Base-by-base conservation (phyloP, 257 asterid genomes). In the Cordia subcordata region DNA sequence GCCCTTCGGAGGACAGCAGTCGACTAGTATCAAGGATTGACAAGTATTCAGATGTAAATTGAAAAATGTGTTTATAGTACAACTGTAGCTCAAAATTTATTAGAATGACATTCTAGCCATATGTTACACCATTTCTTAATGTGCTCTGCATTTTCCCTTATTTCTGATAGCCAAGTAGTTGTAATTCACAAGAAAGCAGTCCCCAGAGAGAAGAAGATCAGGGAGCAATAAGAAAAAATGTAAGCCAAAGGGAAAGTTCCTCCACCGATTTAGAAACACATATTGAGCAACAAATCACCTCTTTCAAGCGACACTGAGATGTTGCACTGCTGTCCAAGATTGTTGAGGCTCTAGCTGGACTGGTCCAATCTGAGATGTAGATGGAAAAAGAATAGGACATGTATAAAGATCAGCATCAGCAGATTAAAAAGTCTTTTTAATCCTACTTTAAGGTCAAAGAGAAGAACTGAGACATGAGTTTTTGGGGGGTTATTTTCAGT, bases 271-370 rank as follows among this genome's bases (percentile, higher is more conserved):
- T 46, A 57, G 47, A 62, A 47, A 44, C 55, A 42, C 55, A 52
- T 53, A 12, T 22, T 57, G 6, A 12, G 44, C 57, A 53, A 64
- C 58, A 17, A 22, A 13, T 33, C 81, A 27, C 69, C 58, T 52
- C 62, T 42, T 55, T 82, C 80, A 85, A 62, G 75, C 78, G 62
- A 91, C 70, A 72, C 79, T 76, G 53, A 91, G 57, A 18, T 76
- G 81, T 65, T 91, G 98, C 62, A 58, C 58, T 5, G 98, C 96
- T 8, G 86, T 88, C 98, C 98, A 91, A 20, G 94, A 79, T 75
- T 85, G 81, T 14, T 64, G 64, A 27, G 95, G 96, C 65, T 79
- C 79, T 42, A 93, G 77, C 76, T 81, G 73, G 57, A 93, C 95
- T 67, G 69, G 53, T 74, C 82, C 92, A 68, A 86, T 83, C 99